Conservation (phyloP, 257 asterid genomes). For the Voacanga thouarsii region DNA sequence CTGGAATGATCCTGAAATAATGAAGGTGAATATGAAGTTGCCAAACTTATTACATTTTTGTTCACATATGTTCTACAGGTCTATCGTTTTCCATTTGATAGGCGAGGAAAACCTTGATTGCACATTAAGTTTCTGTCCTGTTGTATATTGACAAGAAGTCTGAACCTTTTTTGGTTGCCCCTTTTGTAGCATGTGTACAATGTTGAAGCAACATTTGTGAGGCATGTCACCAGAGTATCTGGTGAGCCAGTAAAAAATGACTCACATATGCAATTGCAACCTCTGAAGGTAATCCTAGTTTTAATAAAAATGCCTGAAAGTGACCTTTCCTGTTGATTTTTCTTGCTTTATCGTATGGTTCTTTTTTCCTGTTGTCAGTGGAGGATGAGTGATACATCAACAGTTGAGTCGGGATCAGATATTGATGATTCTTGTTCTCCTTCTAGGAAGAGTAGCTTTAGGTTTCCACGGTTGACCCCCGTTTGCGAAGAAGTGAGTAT, state of each 20-base stretch:
- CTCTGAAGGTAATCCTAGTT: constrained; percentile 43
- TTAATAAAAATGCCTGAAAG: neutral
- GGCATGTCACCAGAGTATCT: constrained; percentile 41
- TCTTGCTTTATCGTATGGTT: constrained; percentile 2
- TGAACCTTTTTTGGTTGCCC: neutral
- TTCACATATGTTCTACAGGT: neutral
- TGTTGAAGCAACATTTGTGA: constrained; percentile 45
- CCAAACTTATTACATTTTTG: neutral
- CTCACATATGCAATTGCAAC: constrained; percentile 32
- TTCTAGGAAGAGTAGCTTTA: constrained; percentile 37
- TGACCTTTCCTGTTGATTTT: neutral
- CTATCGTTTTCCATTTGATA: neutral
- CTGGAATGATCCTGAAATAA: constrained; percentile 88
- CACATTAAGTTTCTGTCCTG: neutral
- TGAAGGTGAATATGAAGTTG: constrained; percentile 50
- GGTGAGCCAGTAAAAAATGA: constrained; percentile 49
- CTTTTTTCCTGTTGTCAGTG: constrained; percentile 42
- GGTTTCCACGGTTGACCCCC: constrained; percentile 35
- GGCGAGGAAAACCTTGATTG: neutral
- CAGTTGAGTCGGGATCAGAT: constrained; percentile 56
- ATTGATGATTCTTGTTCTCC: constrained; percentile 54
- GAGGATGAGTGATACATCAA: constrained; percentile 45
- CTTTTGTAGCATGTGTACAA: constrained; percentile 56
- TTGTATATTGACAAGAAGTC: neutral
- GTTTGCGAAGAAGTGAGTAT: constrained; percentile 74